Conservation (phyloP, 805 yeast genomes). For the Suhomyces pyralidae region DNA sequence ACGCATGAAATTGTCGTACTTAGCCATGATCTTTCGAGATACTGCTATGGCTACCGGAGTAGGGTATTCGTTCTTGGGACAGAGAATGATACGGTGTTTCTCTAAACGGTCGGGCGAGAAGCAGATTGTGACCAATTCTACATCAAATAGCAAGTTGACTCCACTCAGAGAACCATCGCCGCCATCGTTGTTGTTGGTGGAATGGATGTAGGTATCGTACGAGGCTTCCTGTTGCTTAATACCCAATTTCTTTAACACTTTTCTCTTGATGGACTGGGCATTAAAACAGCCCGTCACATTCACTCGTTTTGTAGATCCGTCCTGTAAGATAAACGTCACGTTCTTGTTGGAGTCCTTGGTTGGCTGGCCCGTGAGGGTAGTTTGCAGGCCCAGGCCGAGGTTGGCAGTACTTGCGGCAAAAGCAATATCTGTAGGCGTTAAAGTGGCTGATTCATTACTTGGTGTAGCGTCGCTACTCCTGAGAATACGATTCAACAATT, state of each 20-base stretch:
- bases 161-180: conserved; percentile 4
- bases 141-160: conserved; percentile 59
- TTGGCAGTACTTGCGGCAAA: background rate
- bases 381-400: background rate
- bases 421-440: conserved; percentile 3
- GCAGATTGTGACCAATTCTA: conserved; percentile 78
- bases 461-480: conserved; percentile 1
- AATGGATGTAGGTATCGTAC: conserved; percentile 62
- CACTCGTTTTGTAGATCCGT: conserved; percentile 66
- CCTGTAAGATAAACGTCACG: conserved; percentile 69
- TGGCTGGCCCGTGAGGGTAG: background rate
- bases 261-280: conserved; percentile 72
- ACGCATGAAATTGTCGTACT: conserved; percentile 20
- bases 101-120: conserved; percentile 71
- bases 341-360: conserved; percentile 24
- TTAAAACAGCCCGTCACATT: conserved; percentile 77
- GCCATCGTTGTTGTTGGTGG: conserved; percentile 13
- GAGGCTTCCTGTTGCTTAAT: conserved; percentile 41
- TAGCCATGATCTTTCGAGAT: conserved; percentile 46
- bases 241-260: conserved; percentile 59
- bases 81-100: conserved; percentile 66
- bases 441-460: conserved; percentile 5
- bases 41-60: conserved; percentile 55
- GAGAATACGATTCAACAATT: background rate
- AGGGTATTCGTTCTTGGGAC: conserved; percentile 64